Evolutionary conservation across 805 yeast genomes (phyloP), one percentile per base, ranked within the genome.

Genomic region (Deakozyma indianensis): DNA sequence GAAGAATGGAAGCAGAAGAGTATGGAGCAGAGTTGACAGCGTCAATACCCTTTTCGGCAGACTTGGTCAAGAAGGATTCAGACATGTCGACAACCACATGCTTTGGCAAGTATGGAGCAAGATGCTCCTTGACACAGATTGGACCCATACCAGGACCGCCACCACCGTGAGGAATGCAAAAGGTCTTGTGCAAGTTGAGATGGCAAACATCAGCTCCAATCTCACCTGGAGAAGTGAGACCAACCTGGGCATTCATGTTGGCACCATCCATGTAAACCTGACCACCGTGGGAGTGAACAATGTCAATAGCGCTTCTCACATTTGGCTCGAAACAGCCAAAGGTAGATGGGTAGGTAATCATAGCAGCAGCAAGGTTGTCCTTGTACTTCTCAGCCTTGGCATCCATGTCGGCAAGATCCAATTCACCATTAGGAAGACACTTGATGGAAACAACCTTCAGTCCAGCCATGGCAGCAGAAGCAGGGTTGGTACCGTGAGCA

Each of bases 61-160:
- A 41, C 16, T 32, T 32, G 16, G 38, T 9, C 18, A 32, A n/a
- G 18, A 32, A 32, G 21, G 58, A 52, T 7, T 64, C 50, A 62
- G 69, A 35, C 56, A 78, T 73, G 22, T 64, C 55, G 15, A 75
- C 69, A 35, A 83, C 68, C 21, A 75, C 73, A 64, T 92, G 96
- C 14, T 70, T 68, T 41, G 98, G 98, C 56, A 92, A 72, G 65
- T 76, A 87, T 45, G 85, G 84, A 41, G 72, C 74, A 56, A 92
- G 70, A 63, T 86, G 95, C 43, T 72, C 67, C 53, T 79, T 80
- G 47, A 90, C 97, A 72, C 97, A 86, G 51, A 92, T 92, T 44
- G 97, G 97, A 18, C 96, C 98, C 57, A 87, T 94, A 60, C 97
- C 98, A 38, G 98, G 98, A 40, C 98, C 98, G 61, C 98, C 98